Evolutionary conservation across 176 grass and related monocot species (phyloP), one percentile per base, ranked within the genome.

Genomic region (Musa troglodytarum): DNA sequence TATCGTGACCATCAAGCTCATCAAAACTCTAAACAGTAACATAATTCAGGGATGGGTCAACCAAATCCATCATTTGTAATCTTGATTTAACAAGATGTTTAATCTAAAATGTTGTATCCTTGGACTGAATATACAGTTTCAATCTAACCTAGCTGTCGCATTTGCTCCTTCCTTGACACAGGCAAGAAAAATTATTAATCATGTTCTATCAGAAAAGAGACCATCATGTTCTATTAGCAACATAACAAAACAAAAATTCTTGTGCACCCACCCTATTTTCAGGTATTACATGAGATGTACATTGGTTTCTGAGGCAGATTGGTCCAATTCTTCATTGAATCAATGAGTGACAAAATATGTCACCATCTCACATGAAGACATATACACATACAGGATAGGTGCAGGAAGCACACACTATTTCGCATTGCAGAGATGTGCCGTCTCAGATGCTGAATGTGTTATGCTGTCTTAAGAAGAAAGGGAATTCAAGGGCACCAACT

Each of bases 401-500:
- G 26, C 9, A 65, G 23, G 9, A 65, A 26, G 5, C 63, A 28
- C 12, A 28, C 10, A 15, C 63, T 65, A 4, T 65, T 26, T 25
- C 11, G 10, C n/a, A 28, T 25, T 23, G 10, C n/a, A 65, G 10
- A 65, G 13, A 65, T 65, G 63, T 65, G 63, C 63, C 9, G 12
- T 7, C 63, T 11, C 10, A 11, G 19, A 28, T 12, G 63, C 23
- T 28, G 63, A 28, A 28, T 26, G 9, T 2, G 1, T 24, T 24
- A 23, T 23, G 11, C 63, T 65, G 11, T 26, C 22, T 26, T 65
- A 12, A 17, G 68, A 21, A 71, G 20, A 43, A 20, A 21, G n/a
- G 26, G 24, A 53, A 68, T 76, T 88, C 78, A 96, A 25, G 93
- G 83, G 50, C 93, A 97, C 83, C 82, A 83, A 72, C 77, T 22